Base-by-base conservation (phyloP, 768 basidiomycete genomes). In the Boletus eberwhitei region DNA sequence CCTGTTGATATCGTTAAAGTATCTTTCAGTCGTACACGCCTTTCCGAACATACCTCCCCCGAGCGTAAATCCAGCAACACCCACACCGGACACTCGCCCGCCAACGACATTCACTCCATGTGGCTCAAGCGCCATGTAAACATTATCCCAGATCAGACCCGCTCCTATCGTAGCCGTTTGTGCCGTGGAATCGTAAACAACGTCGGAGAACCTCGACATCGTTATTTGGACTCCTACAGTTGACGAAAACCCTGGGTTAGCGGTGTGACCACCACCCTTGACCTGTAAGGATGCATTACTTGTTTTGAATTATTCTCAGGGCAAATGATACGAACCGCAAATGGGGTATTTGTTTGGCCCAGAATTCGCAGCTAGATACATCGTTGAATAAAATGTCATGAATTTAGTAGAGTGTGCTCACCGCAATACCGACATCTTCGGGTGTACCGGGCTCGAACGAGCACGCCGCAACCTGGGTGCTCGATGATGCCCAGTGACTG, bases 61-160 rank as follows among this genome's bases (percentile, higher is more conserved):
- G 0, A 85, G 74, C 5, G 72, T 75, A 48, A 82, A 77, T 2
- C 84, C 83, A 5, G 76, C 84, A 2, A 84, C 79, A 21, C 85
- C 84, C 8, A 83, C 78, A 12, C 83, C 84, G 2, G 75, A 62
- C 0, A 83, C 78, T 2, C 83, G 63, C 70, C 14, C 82, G 1
- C 85, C 85, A 1, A 85, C 75, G 12, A 85, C 81, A 43, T 75
- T 84, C 11, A 84, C 79, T 1, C 70, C 71, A 42, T 74, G 60
- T 1, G 79, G 80, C 8, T 70, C 76, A 1, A 87, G 73, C 12
- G 53, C 55, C 8, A 66, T 68, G 55, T 86, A 88, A 70, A 81
- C 84, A 45, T 85, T 76, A 60, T 88, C 85, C 86, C 86, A 89
- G 14, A 81, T 70, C 3, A 83, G 64, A 11, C 77, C 74, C 0